Percentiles rank a stretch among this genome's conserved stretches.
phyloP scores from a whole-genome alignment of 2,329 filamentous ascomycete species.

The Colletotrichum noveboracense region DNA sequence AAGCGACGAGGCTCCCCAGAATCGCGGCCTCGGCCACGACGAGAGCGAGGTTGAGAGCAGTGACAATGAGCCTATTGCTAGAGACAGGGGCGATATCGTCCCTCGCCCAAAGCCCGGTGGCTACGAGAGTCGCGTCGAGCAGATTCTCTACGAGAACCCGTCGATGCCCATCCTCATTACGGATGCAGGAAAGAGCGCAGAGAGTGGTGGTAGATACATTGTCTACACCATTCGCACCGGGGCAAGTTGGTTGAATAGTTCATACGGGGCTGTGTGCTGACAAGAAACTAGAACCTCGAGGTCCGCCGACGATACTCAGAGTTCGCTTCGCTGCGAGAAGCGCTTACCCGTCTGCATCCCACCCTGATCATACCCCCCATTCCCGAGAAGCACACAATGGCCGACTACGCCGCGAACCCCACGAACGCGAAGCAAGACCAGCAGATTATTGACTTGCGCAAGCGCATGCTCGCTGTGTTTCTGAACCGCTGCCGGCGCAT shows the following conservation, averaged over 20 bases:
- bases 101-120: constrained; percentile 79
- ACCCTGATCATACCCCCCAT: constrained; percentile 96
- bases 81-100: constrained; percentile 43
- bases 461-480: constrained; percentile 96
- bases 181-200: constrained; percentile 92
- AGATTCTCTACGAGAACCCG: constrained; percentile 95
- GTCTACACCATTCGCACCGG: constrained; percentile 97
- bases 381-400: constrained; percentile 98
- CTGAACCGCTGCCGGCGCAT: constrained; percentile 91
- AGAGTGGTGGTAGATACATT: constrained; percentile 92
- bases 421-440: constrained; percentile 98
- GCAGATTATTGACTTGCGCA: constrained; percentile 93
- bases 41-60: constrained; percentile 52
- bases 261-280: not conserved
- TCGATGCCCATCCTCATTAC: constrained; percentile 90
- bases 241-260: constrained; percentile 55
- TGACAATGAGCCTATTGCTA: constrained; percentile 47
- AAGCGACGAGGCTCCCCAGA: constrained; percentile 68
- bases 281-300: constrained; percentile 77
- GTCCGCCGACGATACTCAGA: constrained; percentile 96
- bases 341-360: constrained; percentile 89
- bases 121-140: constrained; percentile 95
- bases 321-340: constrained; percentile 88
- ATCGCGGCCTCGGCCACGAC: constrained; percentile 35
- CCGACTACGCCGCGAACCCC: constrained; percentile 96